Percentiles rank a stretch among this genome's conserved stretches.
These are phyloP conservation scores for Fusarium burgessii DNA, from an alignment of 2,329 filamentous ascomycete genomes.

Conservation along the genomic window DNA sequence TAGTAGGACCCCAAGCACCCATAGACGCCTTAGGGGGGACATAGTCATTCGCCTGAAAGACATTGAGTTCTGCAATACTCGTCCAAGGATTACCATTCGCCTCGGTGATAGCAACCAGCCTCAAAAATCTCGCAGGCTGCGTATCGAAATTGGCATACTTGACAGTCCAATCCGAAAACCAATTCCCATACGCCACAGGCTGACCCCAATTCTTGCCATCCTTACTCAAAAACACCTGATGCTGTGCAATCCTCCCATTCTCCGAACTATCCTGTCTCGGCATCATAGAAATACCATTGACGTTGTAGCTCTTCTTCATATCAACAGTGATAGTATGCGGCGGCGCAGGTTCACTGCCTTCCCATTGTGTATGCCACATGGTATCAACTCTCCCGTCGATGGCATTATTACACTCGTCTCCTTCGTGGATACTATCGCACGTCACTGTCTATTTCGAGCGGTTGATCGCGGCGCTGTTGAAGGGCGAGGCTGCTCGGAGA, in stretches of 20 bases:
- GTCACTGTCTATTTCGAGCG: conserved; percentile 21
- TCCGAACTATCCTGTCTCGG: conserved; percentile 23
- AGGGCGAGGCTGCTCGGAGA: conserved; percentile 24
- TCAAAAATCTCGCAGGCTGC: conserved; percentile 12
- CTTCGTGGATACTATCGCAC: conserved; percentile 22
- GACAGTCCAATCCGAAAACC: conserved; percentile 20
- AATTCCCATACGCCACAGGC: conserved; percentile 29
- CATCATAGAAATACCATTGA: conserved; percentile 32
- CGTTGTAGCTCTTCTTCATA: conserved; percentile 18
- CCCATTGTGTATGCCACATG: conserved; percentile 28
- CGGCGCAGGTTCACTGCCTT: conserved; percentile 7
- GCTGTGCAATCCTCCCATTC: conserved; percentile 21
- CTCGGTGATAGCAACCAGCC: conserved; percentile 16
- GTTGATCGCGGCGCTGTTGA: conserved; percentile 10
- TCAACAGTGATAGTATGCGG: conserved; percentile 33
- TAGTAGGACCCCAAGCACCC: conserved; percentile 29
- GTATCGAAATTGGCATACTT: conserved; percentile 37
- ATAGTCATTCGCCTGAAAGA: conserved; percentile 22
- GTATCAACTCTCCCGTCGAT: conserved; percentile 10
- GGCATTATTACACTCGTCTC: conserved; percentile 18
- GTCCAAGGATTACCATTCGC: conserved; percentile 12
- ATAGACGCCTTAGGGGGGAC: not conserved
- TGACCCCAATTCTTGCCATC: conserved; percentile 20
- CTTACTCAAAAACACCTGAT: conserved; percentile 18
- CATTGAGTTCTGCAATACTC: conserved; percentile 30